phyloP scores from a whole-genome alignment of 2,329 filamentous ascomycete genomes.

The Paecilomyces fulvus region DNA sequence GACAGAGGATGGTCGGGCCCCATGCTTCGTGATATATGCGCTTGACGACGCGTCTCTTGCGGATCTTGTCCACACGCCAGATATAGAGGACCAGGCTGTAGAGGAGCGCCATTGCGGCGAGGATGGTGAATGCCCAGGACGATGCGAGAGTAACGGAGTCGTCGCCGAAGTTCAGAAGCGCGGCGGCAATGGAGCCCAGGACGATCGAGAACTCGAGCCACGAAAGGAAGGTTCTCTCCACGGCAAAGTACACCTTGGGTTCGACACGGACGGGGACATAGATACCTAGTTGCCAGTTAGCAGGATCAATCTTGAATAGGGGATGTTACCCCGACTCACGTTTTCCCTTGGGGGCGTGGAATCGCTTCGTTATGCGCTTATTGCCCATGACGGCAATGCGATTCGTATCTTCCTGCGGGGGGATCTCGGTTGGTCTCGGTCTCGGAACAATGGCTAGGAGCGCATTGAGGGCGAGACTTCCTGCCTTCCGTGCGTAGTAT shows the following conservation, averaged over 20 bases:
- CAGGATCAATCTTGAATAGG: not conserved
- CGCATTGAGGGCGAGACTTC: slow-evolving; percentile 35
- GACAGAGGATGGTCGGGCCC: slow-evolving; percentile 71
- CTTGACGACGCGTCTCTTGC: slow-evolving; percentile 70
- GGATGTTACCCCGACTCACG: slow-evolving; percentile 22
- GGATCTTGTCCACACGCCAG: slow-evolving; percentile 79
- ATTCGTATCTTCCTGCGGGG: slow-evolving; percentile 22
- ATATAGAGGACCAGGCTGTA: slow-evolving; percentile 82
- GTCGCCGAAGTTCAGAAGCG: slow-evolving; percentile 69
- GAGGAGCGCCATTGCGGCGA: slow-evolving; percentile 68
- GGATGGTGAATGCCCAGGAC: slow-evolving; percentile 69
- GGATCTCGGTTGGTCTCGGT: slow-evolving; percentile 38
- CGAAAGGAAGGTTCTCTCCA: slow-evolving; percentile 88
- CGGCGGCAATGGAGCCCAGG: slow-evolving; percentile 77
- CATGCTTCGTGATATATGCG: slow-evolving; percentile 73
- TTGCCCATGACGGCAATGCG: slow-evolving; percentile 34
- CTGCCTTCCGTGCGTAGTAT: slow-evolving; percentile 42
- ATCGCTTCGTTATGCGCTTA: slow-evolving; percentile 44
- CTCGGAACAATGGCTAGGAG: slow-evolving; percentile 48
- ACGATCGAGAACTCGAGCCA: slow-evolving; percentile 98
- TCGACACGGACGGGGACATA: slow-evolving; percentile 94
- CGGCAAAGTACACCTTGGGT: slow-evolving; percentile 95
- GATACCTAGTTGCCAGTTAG: slow-evolving; percentile 59
- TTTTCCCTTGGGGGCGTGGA: slow-evolving; percentile 50
- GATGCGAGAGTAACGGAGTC: slow-evolving; percentile 56